Evolutionary conservation across 441 rosid species (phyloP), one percentile per base, ranked within the genome.

Genomic region (Viola pubescens): DNA sequence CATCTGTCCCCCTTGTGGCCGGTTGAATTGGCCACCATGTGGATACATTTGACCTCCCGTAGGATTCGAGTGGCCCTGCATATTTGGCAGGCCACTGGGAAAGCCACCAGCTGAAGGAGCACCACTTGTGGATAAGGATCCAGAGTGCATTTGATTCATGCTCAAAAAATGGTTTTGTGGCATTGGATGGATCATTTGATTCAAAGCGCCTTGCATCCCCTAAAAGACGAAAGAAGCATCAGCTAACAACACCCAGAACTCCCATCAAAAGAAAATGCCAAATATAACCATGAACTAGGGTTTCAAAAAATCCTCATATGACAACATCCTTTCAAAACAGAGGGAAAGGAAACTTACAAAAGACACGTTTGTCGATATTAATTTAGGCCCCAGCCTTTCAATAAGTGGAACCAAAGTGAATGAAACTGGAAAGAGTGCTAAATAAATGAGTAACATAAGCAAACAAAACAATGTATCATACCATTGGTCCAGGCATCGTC

Each of bases 121-220:
- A 54, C 77, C 79, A 58, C 77, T 75, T 4, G 75, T 62, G 10
- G 77, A 63, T 54, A 82, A 38, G 34, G 85, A 69, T 62, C 86
- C 86, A 9, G 82, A 70, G 67, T 81, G 90, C 80, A 82, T 75
- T 9, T 77, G 88, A 59, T 80, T 88, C 84, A 80, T 72, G 70
- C 96, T 91, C 95, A 86, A 85, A 65, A 75, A 90, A 76, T 83
- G 96, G 62, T 95, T 86, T 75, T 83, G 98, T 61, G 82, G 82
- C 82, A 84, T 65, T 19, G 81, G 87, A 58, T 86, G 84, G 72
- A 69, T 84, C 89, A 88, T 83, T 75, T 81, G 88, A 73, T 75
- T 84, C 85, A 88, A 77, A n/a, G 86, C 58, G n/a, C 92, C 89
- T 80, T 91, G 98, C 88, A 82, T 87, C 41, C 95, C 98, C 97